phyloP scores from a whole-genome alignment of 2,329 filamentous ascomycete species.

The Fusarium nelsonii region DNA sequence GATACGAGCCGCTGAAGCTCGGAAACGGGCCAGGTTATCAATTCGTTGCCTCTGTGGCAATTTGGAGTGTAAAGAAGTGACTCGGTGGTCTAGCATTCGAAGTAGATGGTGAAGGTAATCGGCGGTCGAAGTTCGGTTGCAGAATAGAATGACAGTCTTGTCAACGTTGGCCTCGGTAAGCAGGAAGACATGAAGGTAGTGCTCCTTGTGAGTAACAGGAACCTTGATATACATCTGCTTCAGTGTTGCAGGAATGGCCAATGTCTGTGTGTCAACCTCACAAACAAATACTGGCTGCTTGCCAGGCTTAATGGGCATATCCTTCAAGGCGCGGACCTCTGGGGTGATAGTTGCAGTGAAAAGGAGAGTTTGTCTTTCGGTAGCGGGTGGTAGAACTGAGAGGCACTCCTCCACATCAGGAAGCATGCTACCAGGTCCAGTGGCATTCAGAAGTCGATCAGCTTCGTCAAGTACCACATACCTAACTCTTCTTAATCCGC shows the following conservation, averaged over 20 bases:
- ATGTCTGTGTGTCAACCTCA: slow-evolving; percentile 81
- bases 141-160: slow-evolving; percentile 91
- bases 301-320: slow-evolving; percentile 75
- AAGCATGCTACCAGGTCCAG: slow-evolving; percentile 87
- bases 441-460: slow-evolving; percentile 83
- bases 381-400: slow-evolving; percentile 79
- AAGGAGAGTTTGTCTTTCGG: slow-evolving; percentile 88
- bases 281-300: slow-evolving; percentile 87
- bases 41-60: slow-evolving; percentile 87
- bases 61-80: slow-evolving; percentile 90
- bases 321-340: slow-evolving; percentile 88
- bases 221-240: slow-evolving; percentile 88
- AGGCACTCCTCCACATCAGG: slow-evolving; percentile 92
- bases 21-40: slow-evolving; percentile 90
- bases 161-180: slow-evolving; percentile 79
- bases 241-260: slow-evolving; percentile 84
- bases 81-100: slow-evolving; percentile 85
- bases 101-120: slow-evolving; percentile 90
- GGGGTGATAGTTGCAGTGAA: slow-evolving; percentile 97
- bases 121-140: slow-evolving; percentile 90
- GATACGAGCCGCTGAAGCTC: slow-evolving; percentile 87
- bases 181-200: slow-evolving; percentile 92
- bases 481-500: slow-evolving; percentile 80
- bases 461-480: slow-evolving; percentile 97
- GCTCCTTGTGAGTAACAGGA: slow-evolving; percentile 91